Percentiles rank a stretch among this genome's conserved stretches.
These are phyloP conservation scores for Ramaria sp. DNA, from an alignment of 768 basidiomycete genomes.

Conservation along the genomic window DNA sequence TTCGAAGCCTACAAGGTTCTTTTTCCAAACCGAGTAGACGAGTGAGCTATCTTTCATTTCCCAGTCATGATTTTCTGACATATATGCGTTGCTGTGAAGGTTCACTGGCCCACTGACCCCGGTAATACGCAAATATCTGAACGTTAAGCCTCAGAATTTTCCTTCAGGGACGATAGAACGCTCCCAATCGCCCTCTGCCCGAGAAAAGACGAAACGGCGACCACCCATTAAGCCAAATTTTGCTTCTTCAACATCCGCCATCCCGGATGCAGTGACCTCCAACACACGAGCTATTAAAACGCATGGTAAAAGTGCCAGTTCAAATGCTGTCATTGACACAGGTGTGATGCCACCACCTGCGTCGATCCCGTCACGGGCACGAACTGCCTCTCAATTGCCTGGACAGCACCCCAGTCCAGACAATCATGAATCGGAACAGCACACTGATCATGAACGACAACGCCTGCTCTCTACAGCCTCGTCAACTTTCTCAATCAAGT, in stretches of 20 bases:
- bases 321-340: not conserved
- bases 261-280: not conserved
- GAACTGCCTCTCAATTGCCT: not conserved
- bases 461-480: constrained; percentile 5
- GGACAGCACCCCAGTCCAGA: not conserved
- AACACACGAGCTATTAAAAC: not conserved
- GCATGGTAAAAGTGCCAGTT: not conserved
- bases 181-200: not conserved
- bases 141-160: constrained; percentile 24
- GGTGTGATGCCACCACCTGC: constrained; percentile 3
- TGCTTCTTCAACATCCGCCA: not conserved
- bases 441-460: not conserved
- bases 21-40: constrained; percentile 55
- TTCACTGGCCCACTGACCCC: constrained; percentile 69
- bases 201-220: not conserved
- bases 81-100: constrained; percentile 26
- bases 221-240: not conserved
- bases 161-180: not conserved
- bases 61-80: not conserved
- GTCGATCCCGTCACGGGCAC: not conserved
- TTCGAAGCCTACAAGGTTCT: constrained; percentile 69
- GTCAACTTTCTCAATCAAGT: constrained; percentile 6
- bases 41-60: constrained; percentile 29
- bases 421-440: not conserved
- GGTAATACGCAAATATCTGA: constrained; percentile 65